Evolutionary conservation across 495 filamentous ascomycete genomes (phyloP), one percentile per base, ranked within the genome.

Genomic region (Amphirosellinia nigrospora): DNA sequence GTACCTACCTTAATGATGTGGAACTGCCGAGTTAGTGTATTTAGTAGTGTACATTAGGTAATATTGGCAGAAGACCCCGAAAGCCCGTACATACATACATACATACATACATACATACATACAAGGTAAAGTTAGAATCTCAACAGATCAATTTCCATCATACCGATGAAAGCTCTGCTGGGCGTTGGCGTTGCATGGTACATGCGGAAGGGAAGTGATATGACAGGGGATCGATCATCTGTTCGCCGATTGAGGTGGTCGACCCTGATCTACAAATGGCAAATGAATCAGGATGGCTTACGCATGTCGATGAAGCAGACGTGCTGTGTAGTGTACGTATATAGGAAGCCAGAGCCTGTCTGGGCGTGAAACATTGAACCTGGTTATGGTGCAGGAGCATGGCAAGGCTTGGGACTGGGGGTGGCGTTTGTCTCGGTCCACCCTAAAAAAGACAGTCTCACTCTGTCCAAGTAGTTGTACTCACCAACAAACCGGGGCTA

Each of bases 391-490:
- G n/a, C n/a, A n/a, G n/a, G n/a, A n/a, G n/a, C n/a, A n/a, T n/a
- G 15, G 41, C 41, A 43, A 0, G 41, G 41, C 41, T 45, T 5
- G 13, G 41, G 41, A 45, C 41, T 46, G 6, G 53, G 53, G 32
- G n/a, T n/a, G n/a, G n/a, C n/a, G n/a, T n/a, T n/a, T n/a, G 53
- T 28, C 38, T 46, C 59, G 39, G 59, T 23, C 39, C 59, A 46
- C 39, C 39, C 19, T 39, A 30, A 62, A 38, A 62, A 39, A n/a
- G 59, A 62, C 59, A 15, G 59, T 62, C 59, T 62, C 38, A n/a
- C n/a, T 7, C 53, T 16, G 16, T 30, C 59, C 4, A 53, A 53
- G 4, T 4, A 53, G 48, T 7, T 36, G 34, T 36, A 36, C 34
- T 3, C 5, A 10, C 28, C 28, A 36, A 10, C 48, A 36, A 3